These are phyloP conservation scores for Colletotrichum acutatum DNA, from an alignment of 2,329 filamentous ascomycete genomes.

Conservation along the genomic window DNA sequence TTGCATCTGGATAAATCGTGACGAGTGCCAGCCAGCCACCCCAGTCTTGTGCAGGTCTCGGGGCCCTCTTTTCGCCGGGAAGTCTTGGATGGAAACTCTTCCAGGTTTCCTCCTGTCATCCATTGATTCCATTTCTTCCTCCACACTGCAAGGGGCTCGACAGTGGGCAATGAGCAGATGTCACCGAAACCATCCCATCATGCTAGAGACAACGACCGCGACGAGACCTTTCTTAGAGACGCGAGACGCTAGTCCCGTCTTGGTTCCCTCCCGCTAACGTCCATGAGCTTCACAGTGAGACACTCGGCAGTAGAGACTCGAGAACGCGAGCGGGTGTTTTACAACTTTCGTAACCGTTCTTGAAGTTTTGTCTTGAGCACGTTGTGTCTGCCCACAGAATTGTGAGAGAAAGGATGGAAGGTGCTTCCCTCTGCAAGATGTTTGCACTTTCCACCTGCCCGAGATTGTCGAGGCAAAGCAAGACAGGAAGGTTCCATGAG, in stretches of 20 bases:
- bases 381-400: not conserved
- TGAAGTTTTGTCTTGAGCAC: not conserved
- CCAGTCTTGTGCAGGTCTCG: not conserved
- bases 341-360: not conserved
- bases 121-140: slow-evolving; percentile 9
- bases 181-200: slow-evolving; percentile 20
- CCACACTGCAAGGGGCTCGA: slow-evolving; percentile 19
- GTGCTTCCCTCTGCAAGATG: not conserved
- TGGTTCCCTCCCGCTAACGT: not conserved
- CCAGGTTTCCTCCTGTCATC: not conserved
- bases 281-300: not conserved
- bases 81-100: not conserved
- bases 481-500: not conserved
- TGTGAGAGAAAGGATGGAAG: not conserved
- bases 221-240: not conserved
- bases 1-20: not conserved
- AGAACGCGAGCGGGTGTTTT: not conserved
- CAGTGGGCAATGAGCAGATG: slow-evolving; percentile 28
- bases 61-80: not conserved
- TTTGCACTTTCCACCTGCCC: not conserved
- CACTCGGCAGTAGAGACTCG: not conserved
- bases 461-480: not conserved
- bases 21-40: not conserved
- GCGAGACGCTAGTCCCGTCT: not conserved
- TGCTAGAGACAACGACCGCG: not conserved